Base-by-base conservation (phyloP, 805 yeast species). In the Yamadazyma ubonensis region DNA sequence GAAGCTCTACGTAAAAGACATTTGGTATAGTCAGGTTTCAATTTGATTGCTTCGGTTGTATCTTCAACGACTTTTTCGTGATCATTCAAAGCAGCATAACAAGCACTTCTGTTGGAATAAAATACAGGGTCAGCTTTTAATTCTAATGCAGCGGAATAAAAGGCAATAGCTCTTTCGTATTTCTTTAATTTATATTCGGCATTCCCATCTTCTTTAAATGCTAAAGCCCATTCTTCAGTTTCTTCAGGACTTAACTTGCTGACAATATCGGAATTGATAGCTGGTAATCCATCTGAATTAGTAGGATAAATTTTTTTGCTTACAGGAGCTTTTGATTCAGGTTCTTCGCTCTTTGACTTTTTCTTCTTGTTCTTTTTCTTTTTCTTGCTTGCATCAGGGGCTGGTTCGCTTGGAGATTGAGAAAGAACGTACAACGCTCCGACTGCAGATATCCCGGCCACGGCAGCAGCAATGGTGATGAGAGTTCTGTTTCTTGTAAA, bases 51-150 rank as follows among this genome's bases (percentile, higher is more conserved):
- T 45, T 75, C 76, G 15, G 96, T 79, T 42, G 96, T 85, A 61
- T 89, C 96, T 51, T 80, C 86, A 48, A 93, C 75, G 33, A 90
- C 96, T 59, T 88, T 83, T 53, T 86, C 88, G 59, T 79, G 81
- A 46, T 89, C 78, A 48, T 81, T 78, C 50, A 86, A 70, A 6
- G 95, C 87, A 37, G 90, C 85, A 67, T 86, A 86, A 66, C 96
- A 91, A 12, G 99, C 99, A 20, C 98, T 89, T 66, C 97, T 81
- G 73, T 93, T 93, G 46, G 97, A 88, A 69, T 83, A 91, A 68
- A 77, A 93, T 25, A 90, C 85, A 4, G 97, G 89, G 63, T 93
- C 97, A 51, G 73, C 65, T 58, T 83, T 83, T 57, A 87, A 72
- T 39, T 71, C 59, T 51, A 93, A 71, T 8, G 99, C 98, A 42